phyloP scores from a whole-genome alignment of 441 rosid species.

The Pelargonium fulgidum region DNA sequence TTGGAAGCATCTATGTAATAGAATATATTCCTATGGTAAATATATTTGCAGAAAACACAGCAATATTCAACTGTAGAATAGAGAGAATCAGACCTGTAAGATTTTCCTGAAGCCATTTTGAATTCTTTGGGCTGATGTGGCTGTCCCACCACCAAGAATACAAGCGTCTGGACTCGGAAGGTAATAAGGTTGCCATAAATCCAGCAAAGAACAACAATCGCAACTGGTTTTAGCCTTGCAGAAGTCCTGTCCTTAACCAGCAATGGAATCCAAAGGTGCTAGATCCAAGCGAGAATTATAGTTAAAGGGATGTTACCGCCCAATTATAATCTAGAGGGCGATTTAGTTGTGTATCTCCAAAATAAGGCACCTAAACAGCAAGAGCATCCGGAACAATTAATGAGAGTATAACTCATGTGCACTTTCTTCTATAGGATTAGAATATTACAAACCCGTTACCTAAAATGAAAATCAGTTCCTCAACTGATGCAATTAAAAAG shows the following conservation, averaged over 20 bases:
- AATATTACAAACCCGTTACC: conserved; percentile 1
- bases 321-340: conserved; percentile 8
- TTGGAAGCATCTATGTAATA: background rate
- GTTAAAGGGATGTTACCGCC: conserved; percentile 17
- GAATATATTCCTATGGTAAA: background rate
- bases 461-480: conserved; percentile 19
- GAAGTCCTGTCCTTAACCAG: conserved; percentile 38
- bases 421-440: conserved; percentile 9
- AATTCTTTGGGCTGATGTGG: conserved; percentile 65
- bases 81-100: conserved; percentile 43
- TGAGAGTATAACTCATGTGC: conserved; percentile 18
- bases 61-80: background rate
- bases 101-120: conserved; percentile 80
- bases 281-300: conserved; percentile 73
- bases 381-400: conserved; percentile 18
- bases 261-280: conserved; percentile 36
- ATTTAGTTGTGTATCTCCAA: conserved; percentile 15
- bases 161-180: conserved; percentile 47
- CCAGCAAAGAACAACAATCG: conserved; percentile 29
- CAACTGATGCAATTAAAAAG: conserved; percentile 20
- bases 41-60: background rate
- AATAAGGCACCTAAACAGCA: conserved; percentile 29
- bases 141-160: conserved; percentile 89
- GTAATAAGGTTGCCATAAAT: conserved; percentile 41
- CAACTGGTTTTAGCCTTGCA: conserved; percentile 41